Base-by-base conservation (phyloP, 1,284 basidiomycete genomes). In the Austroboletus rostrupii region DNA sequence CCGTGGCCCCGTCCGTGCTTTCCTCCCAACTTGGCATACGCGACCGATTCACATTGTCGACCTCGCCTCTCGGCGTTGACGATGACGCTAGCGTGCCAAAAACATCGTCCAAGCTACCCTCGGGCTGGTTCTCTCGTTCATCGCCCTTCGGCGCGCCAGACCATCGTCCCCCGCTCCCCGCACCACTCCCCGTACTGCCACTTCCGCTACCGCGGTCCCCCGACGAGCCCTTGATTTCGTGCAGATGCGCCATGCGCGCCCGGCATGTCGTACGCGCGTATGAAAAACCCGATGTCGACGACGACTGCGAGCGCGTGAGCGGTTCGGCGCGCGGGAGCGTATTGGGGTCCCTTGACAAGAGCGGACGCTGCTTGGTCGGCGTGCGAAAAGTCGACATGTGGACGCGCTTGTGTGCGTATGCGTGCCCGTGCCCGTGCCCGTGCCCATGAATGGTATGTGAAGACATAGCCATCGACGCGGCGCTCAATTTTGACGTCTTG, bases 181-280 rank as follows among this genome's bases (percentile, higher is more conserved):
- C 9, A 8, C 23, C 23, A 26, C 2, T 20, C 36, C 17, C 12
- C 19, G 4, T 2, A 28, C 10, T n/a, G 4, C 23, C 16, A 17
- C 52, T 39, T 1, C 45, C 50, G 31, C 55, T 54, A 3, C 53
- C 58, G 0, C 52, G 46, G 23, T 50, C 45, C 42, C 52, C 59
- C 5, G 43, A 56, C 13, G 33, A 26, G 2, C 42, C 40, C 50
- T 73, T 73, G 53, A 87, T 78, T 61, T 87, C 84, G 57, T 89
- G 87, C 53, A 89, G 55, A 70, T 89, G 87, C 3, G 87, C 82
- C 5, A 74, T 85, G 40, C 83, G 72, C 21, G 85, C 86, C 79
- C 80, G 85, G 37, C 74, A 74, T 52, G 77, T 79, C 36, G 78
- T 43, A 0, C 62, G 59, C 2, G 8, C 46, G 1, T 49, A 49